Conservation (phyloP, 768 basidiomycete species). For the Leccinellum luteum region DNA sequence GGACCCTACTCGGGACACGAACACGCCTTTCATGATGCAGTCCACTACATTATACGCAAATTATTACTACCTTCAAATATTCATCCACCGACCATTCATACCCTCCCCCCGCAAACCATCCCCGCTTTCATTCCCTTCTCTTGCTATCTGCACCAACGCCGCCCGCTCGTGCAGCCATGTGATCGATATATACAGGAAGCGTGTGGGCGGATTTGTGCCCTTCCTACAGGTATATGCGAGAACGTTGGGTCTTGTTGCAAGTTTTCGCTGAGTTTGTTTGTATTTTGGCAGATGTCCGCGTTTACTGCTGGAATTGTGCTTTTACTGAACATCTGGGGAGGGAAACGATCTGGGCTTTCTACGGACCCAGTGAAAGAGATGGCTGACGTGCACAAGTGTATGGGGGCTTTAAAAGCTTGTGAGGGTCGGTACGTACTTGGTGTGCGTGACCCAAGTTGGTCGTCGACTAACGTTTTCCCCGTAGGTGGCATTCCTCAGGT, state of each 20-base stretch:
- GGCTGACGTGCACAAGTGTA: conserved; percentile 50
- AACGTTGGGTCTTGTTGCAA: not conserved
- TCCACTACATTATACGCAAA: conserved; percentile 48
- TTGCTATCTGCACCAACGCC: conserved; percentile 85
- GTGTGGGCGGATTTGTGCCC: conserved; percentile 25
- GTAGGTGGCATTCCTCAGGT: conserved; percentile 48
- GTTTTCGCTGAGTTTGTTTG: not conserved
- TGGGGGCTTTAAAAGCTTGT: conserved; percentile 37
- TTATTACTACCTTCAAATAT: conserved; percentile 61
- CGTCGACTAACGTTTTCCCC: not conserved
- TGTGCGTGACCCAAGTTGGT: not conserved
- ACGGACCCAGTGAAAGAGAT: conserved; percentile 45
- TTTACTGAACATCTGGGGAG: conserved; percentile 56
- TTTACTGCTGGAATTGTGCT: conserved; percentile 53
- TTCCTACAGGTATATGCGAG: conserved; percentile 30
- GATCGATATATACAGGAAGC: conserved; percentile 52
- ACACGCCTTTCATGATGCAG: conserved; percentile 42
- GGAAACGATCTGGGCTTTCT: conserved; percentile 40
- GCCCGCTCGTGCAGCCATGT: conserved; percentile 75
- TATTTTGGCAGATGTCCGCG: conserved; percentile 34
- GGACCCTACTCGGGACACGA: conserved; percentile 41
- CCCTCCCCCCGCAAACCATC: conserved; percentile 56
- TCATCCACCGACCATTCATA: conserved; percentile 79
- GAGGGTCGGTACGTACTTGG: conserved; percentile 34
- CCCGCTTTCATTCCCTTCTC: conserved; percentile 51